Conservation (phyloP, 352 stramenopile species). For the Globisporangium takayamanum region DNA sequence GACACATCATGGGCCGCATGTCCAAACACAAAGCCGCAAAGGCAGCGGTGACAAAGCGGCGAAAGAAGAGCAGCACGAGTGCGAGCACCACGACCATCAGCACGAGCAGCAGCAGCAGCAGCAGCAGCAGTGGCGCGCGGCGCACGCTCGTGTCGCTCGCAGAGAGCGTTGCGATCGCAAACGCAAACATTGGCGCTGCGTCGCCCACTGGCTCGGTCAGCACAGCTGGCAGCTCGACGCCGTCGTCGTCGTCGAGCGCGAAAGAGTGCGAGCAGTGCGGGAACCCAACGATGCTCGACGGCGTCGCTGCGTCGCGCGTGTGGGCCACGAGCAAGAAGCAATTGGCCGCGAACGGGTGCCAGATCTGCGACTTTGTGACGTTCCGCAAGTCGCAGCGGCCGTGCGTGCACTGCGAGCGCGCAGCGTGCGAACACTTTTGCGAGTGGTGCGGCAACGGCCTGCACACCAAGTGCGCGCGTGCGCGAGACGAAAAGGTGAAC, state of each 20-base stretch:
- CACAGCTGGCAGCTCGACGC: conserved; percentile 13
- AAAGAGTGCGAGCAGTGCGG: conserved; percentile 53
- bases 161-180: conserved; percentile 12
- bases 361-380: conserved; percentile 79
- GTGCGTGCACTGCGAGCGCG: conserved; percentile 56
- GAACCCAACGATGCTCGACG: conserved; percentile 26
- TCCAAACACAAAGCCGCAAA: conserved; percentile 18
- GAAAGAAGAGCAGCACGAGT: conserved; percentile 2
- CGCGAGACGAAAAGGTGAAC: conserved; percentile 42
- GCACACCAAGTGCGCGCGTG: conserved; percentile 62
- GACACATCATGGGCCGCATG: conserved; percentile 13
- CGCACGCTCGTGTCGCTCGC: conserved; percentile 14
- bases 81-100: background rate
- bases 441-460: conserved; percentile 82
- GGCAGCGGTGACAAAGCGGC: conserved; percentile 12
- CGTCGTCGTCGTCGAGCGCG: conserved; percentile 9
- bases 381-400: conserved; percentile 60
- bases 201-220: conserved; percentile 13
- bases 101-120: background rate
- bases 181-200: background rate
- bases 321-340: conserved; percentile 45
- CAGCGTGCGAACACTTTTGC: conserved; percentile 72
- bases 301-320: conserved; percentile 29
- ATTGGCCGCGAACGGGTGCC: conserved; percentile 42
- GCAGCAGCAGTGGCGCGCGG: conserved; percentile 22